Evolutionary conservation across 1,139 yeast genomes (phyloP).

Genomic region (Hemisphaericaspora xylofermentans): DNA sequence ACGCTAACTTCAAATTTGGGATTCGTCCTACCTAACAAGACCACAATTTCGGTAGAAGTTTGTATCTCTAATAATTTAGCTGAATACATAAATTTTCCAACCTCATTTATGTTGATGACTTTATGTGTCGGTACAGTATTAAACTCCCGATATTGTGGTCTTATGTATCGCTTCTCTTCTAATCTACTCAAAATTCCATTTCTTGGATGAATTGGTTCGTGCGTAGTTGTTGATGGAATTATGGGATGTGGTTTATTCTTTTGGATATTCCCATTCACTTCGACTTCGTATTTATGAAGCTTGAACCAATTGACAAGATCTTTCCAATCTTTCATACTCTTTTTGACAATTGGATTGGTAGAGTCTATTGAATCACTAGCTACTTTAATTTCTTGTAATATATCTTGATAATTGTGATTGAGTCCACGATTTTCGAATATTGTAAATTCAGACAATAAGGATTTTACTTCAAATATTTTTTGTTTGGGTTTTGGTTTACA

Average conservation of each 20-base stretch:
- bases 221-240: background rate
- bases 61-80: conserved; percentile 5
- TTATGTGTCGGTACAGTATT: conserved; percentile 11
- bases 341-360: conserved; percentile 4
- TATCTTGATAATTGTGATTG: conserved; percentile 5
- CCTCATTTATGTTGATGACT: conserved; percentile 2
- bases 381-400: conserved; percentile 7
- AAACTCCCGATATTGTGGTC: conserved; percentile 1
- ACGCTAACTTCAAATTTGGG: conserved; percentile 3
- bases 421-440: conserved; percentile 9
- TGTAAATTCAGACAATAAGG: conserved; percentile 7
- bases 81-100: conserved; percentile 9
- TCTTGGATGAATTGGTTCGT: no score
- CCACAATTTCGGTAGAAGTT: conserved; percentile 3
- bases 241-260: background rate
- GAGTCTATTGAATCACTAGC: conserved; percentile 1
- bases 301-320: conserved; percentile 10
- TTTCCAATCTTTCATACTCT: conserved; percentile 4
- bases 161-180: background rate
- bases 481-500: background rate
- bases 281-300: conserved; percentile 7
- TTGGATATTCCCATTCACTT: background rate
- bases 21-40: conserved; percentile 8
- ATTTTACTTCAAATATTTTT: background rate
- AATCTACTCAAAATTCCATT: background rate